Conservation (phyloP, 306 rosid genomes). For the Oemleria cerasiformis region DNA sequence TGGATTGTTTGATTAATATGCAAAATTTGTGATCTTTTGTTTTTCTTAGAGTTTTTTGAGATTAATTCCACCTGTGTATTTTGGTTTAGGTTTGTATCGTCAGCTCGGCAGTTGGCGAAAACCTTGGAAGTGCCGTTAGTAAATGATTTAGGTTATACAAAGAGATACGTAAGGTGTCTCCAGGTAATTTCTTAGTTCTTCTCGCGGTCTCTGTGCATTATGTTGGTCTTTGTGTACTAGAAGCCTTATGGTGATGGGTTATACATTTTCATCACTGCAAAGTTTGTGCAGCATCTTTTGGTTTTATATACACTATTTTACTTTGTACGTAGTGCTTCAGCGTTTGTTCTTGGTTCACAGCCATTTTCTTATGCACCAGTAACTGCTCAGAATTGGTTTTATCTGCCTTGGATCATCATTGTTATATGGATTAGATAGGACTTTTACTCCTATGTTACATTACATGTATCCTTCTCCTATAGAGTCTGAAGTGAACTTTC, state of each 20-base stretch:
- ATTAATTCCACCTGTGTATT: slow-evolving; percentile 9
- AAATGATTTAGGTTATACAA: slow-evolving; percentile 98
- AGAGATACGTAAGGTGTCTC: slow-evolving; percentile 96
- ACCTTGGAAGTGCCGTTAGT: slow-evolving; percentile 98
- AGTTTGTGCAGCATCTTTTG: neutral
- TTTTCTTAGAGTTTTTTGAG: neutral
- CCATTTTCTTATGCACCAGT: neutral
- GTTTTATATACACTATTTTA: neutral
- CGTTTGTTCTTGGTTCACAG: neutral
- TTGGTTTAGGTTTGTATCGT: slow-evolving; percentile 76
- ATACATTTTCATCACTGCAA: neutral
- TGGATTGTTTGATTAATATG: neutral
- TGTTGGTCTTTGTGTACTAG: neutral
- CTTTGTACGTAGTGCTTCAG: too few relatives aligned
- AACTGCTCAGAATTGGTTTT: neutral
- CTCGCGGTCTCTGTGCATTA: neutral
- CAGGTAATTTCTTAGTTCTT: slow-evolving; percentile 56
- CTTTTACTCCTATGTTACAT: neutral
- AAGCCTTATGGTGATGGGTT: neutral
- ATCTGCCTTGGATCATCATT: neutral
- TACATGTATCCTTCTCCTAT: neutral
- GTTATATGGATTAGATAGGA: neutral
- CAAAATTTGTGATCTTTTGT: neutral
- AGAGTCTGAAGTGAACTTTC: neutral
- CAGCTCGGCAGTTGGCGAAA: slow-evolving; percentile 93